Percentiles rank a stretch among this genome's conserved stretches.
phyloP scores from a whole-genome alignment of 768 basidiomycete species.

The Mycena belliarum region DNA sequence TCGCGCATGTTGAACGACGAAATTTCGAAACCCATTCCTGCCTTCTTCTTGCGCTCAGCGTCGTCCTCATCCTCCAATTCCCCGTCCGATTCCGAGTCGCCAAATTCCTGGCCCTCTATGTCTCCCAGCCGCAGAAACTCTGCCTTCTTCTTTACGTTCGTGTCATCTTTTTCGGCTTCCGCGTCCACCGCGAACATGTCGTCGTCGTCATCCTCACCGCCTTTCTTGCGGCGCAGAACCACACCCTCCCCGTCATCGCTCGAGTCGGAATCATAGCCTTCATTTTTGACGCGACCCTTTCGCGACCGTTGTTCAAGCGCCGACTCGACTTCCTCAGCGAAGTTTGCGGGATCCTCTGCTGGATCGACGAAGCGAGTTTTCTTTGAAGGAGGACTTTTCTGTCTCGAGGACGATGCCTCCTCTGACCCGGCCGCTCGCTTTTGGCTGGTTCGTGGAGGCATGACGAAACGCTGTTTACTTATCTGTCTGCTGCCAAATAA shows the following conservation, averaged over 20 bases:
- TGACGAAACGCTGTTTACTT: not conserved
- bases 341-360: constrained; percentile 69
- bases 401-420: constrained; percentile 34
- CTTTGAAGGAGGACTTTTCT: constrained; percentile 42
- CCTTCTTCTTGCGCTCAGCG: constrained; percentile 70
- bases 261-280: constrained; percentile 92
- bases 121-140: constrained; percentile 87
- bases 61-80: constrained; percentile 79
- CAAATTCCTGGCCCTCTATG: constrained; percentile 97
- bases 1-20: constrained; percentile 99
- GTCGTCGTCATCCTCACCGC: constrained; percentile 53
- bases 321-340: constrained; percentile 77
- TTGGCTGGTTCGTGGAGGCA: constrained; percentile 34
- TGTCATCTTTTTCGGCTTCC: constrained; percentile 48
- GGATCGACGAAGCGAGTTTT: constrained; percentile 83
- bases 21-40: constrained; percentile 90
- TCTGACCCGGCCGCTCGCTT: constrained; percentile 44
- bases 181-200: constrained; percentile 82
- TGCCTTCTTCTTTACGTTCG: constrained; percentile 53
- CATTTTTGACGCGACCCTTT: constrained; percentile 76
- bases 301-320: constrained; percentile 70
- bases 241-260: constrained; percentile 96
- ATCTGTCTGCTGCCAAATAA: not conserved
- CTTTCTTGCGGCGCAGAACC: constrained; percentile 75
- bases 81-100: constrained; percentile 44